Evolutionary conservation across 2,329 filamentous ascomycete species (phyloP), one percentile per base, ranked within the genome.

Genomic region (Pseudofabraea citricarpa): DNA sequence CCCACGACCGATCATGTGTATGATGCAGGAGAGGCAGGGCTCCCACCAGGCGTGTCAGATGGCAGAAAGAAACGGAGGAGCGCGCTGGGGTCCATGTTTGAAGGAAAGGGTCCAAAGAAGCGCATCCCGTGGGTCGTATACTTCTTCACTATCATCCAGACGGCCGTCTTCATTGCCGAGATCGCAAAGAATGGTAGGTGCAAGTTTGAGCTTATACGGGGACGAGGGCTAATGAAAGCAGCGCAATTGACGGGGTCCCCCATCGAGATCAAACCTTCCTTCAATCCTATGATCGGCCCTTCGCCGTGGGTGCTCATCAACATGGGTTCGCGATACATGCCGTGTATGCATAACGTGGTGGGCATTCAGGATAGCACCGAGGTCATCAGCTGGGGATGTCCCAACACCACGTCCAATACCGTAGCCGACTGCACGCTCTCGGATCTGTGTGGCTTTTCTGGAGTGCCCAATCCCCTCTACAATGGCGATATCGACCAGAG

Each of bases 201-300:
- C 18, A 6, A 16, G 9, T 18, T 39, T 29, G 4, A 38, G 16
- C 9, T 23, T 16, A n/a, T n/a, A n/a, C n/a, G n/a, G n/a, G n/a
- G n/a, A n/a, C n/a, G n/a, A n/a, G n/a, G n/a, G n/a, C n/a, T n/a
- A n/a, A n/a, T n/a, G n/a, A n/a, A n/a, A n/a, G n/a, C 50, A 90
- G 86, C 75, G 41, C 74, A 85, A 54, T 69, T 90, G 22, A 96
- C 91, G 1, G 86, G 86, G 42, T 84, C 85, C 0, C 59, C 60
- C 2, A 63, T 62, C 43, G 53, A 58, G 52, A 60, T 61, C 18
- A 79, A 91, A 44, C 93, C 93, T 2, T 76, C 75, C 13, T 95
- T 98, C 70, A 98, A 97, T 67, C 86, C 87, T 46, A 95, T 98
- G 89, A 95, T 98, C 59, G 93, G 93, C 0, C 93, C 93, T 1